These are phyloP conservation scores for Xylaria flabelliformis DNA, from an alignment of 495 filamentous ascomycete species.

Conservation along the genomic window DNA sequence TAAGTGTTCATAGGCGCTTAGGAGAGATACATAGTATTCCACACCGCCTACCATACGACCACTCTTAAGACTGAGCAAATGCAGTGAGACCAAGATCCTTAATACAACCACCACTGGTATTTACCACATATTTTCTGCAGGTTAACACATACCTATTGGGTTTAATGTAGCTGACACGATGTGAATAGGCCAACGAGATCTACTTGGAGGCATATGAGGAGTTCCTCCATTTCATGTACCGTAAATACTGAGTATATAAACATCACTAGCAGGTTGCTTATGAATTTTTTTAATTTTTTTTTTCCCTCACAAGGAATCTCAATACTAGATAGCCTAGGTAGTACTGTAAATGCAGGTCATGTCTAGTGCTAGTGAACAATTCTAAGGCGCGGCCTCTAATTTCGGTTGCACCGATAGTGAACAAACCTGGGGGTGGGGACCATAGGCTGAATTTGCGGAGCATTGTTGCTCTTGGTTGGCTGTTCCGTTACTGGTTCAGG, in stretches of 20 bases:
- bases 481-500: not conserved
- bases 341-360: not conserved
- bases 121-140: not conserved
- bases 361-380: not conserved
- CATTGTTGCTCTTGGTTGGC: not conserved
- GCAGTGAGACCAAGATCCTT: not conserved
- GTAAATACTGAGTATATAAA: not conserved
- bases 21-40: not conserved
- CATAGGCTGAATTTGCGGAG: not conserved
- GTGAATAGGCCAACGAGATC: not conserved
- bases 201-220: not conserved
- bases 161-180: not conserved
- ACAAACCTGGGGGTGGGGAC: not conserved
- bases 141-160: too few species aligned
- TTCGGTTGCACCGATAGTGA: constrained; percentile 14
- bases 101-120: not conserved
- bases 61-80: not conserved
- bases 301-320: not conserved
- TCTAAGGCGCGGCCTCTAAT: not conserved
- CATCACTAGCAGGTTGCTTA: not conserved
- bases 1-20: not conserved
- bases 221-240: not conserved
- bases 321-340: not conserved
- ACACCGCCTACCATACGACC: constrained; percentile 4
- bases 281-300: not conserved